Conservation (phyloP, 2,329 filamentous ascomycete genomes). For the Monilinia polystroma region DNA sequence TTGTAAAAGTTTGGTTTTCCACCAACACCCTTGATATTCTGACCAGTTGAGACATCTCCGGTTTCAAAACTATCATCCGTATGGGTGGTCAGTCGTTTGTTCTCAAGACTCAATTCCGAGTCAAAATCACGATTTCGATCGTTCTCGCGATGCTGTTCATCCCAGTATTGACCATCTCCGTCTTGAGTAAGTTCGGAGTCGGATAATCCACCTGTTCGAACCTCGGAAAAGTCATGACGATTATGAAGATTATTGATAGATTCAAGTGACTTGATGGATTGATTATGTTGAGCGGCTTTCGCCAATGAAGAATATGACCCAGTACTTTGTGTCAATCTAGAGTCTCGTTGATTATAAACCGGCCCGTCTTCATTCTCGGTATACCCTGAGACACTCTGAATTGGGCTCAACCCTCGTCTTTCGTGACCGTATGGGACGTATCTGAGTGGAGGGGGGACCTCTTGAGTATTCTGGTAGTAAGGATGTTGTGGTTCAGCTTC, state of each 20-base stretch:
- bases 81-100: conserved; percentile 52
- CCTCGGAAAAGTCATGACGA: conserved; percentile 39
- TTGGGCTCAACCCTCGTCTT: conserved; percentile 76
- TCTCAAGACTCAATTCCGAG: conserved; percentile 55
- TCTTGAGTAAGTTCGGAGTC: conserved; percentile 49
- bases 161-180: conserved; percentile 40
- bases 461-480: conserved; percentile 47
- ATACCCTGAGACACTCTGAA: conserved; percentile 89
- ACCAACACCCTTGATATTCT: conserved; percentile 68
- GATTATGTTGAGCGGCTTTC: conserved; percentile 52
- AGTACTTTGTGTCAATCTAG: conserved; percentile 51
- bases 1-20: conserved; percentile 77
- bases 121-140: conserved; percentile 50
- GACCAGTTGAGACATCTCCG: conserved; percentile 59
- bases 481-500: conserved; percentile 21
- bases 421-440: conserved; percentile 69
- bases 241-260: conserved; percentile 37
- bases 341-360: conserved; percentile 51
- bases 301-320: conserved; percentile 63
- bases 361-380: conserved; percentile 61
- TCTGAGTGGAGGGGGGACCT: conserved; percentile 62
- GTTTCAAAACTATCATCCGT: conserved; percentile 57
- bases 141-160: conserved; percentile 41
- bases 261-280: conserved; percentile 53
- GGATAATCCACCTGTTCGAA: conserved; percentile 39